phyloP scores from a whole-genome alignment of 116 monocot genomes.

The Zostera marina region DNA sequence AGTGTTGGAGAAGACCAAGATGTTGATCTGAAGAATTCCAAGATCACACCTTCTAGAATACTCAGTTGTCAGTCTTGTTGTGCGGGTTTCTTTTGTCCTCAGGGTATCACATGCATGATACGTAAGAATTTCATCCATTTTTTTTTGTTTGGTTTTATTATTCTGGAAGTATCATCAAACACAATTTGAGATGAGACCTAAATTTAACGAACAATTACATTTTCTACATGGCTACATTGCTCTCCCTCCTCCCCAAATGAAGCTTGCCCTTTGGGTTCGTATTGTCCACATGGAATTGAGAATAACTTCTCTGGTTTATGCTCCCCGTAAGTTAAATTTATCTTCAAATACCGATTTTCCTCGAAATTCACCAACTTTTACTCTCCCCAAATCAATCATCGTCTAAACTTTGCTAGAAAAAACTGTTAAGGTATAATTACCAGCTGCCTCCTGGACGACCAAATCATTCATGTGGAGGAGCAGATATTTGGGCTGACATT shows the following conservation, averaged over 20 bases:
- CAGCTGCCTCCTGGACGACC: constrained; percentile 61
- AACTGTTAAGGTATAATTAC: constrained; percentile 52
- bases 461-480: constrained; percentile 83
- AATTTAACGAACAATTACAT: neutral
- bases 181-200: neutral
- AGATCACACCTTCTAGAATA: constrained; percentile 30
- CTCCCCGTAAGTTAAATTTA: constrained; percentile 54
- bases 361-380: neutral
- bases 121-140: constrained; percentile 32
- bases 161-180: neutral
- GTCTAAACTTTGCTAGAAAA: constrained; percentile 1
- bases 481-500: constrained; percentile 79
- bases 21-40: constrained; percentile 37
- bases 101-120: constrained; percentile 91
- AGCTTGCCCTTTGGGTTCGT: constrained; percentile 84
- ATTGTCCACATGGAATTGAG: constrained; percentile 46
- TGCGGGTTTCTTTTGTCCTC: constrained; percentile 83
- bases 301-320: constrained; percentile 47
- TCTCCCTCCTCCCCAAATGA: constrained; percentile 6
- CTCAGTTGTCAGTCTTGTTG: constrained; percentile 60
- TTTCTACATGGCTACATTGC: neutral
- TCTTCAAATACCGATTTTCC: neutral
- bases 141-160: neutral
- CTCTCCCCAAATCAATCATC: neutral
- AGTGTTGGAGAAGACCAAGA: constrained; percentile 29